These are phyloP conservation scores for Rhizophagus clarus DNA, from an alignment of 192 early-diverging fungal species.

Conservation along the genomic window DNA sequence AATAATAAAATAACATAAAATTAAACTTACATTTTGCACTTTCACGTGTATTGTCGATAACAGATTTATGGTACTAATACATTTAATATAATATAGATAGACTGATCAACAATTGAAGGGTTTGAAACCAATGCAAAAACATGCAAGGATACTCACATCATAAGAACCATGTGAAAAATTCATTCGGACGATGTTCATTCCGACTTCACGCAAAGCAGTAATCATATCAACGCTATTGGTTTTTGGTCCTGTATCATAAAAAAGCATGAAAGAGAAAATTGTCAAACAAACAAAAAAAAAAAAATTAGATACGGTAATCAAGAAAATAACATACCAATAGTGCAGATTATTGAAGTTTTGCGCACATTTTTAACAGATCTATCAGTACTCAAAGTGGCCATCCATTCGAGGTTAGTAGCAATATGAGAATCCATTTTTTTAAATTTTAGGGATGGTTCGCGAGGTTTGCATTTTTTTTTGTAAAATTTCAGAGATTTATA, in stretches of 20 bases:
- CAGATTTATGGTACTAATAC: conserved; percentile 58
- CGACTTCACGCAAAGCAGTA: conserved; percentile 65
- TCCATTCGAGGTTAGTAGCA: conserved; percentile 73
- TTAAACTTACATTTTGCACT: conserved; percentile 46
- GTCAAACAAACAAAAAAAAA: not conserved
- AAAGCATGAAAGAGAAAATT: not conserved
- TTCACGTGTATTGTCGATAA: conserved; percentile 58
- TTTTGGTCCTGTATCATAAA: conserved; percentile 58
- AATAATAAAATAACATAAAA: not conserved
- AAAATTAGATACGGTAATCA: not conserved
- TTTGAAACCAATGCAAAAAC: not conserved
- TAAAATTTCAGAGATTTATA: not conserved
- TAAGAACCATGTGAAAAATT: conserved; percentile 67
- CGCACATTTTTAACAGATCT: conserved; percentile 58
- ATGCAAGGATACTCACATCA: conserved; percentile 41
- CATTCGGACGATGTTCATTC: conserved; percentile 85
- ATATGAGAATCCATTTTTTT: conserved; percentile 23
- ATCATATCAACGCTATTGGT: conserved; percentile 76
- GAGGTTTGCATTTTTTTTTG: not conserved
- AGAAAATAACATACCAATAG: conserved; percentile 55
- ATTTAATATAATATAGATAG: not conserved
- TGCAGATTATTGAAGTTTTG: conserved; percentile 85
- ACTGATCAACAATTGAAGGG: not conserved
- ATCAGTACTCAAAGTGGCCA: conserved; percentile 65
- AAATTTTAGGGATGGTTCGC: no score